phyloP scores from a whole-genome alignment of 164 flowering plant genomes.

The Platanus orientalis region DNA sequence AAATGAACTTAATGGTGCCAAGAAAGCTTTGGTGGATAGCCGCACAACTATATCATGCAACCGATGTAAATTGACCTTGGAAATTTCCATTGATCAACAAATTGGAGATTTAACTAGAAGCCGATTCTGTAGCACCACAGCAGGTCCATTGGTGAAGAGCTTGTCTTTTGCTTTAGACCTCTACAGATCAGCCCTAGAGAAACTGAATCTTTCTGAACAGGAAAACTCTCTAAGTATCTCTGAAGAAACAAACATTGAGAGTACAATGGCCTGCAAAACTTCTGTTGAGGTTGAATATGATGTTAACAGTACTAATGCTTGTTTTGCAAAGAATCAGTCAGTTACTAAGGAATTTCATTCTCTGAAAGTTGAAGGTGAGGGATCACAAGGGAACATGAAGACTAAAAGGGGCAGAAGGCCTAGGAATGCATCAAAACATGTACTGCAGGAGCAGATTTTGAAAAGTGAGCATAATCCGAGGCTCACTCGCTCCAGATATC shows the following conservation, averaged over 20 bases:
- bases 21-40: slow-evolving; percentile 17
- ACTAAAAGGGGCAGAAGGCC: slow-evolving; percentile 37
- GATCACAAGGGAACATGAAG: slow-evolving; percentile 17
- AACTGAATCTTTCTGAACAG: slow-evolving; percentile 18
- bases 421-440: slow-evolving; percentile 31
- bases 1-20: slow-evolving; percentile 21
- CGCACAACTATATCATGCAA: slow-evolving; percentile 18
- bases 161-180: slow-evolving; percentile 13
- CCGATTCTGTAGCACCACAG: not conserved
- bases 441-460: slow-evolving; percentile 18
- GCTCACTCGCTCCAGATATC: slow-evolving; percentile 51
- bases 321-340: slow-evolving; percentile 6
- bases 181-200: slow-evolving; percentile 21
- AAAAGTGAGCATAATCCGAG: slow-evolving; percentile 32
- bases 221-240: slow-evolving; percentile 6
- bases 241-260: not conserved
- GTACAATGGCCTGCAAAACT: not conserved
- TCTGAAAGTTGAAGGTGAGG: slow-evolving; percentile 13
- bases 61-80: slow-evolving; percentile 24
- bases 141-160: slow-evolving; percentile 2
- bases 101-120: slow-evolving; percentile 25
- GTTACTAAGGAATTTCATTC: slow-evolving; percentile 1
- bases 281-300: not conserved
- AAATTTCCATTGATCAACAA: slow-evolving; percentile 22
- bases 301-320: not conserved